Conservation (phyloP, 345 rosid genomes). For the Rhizophora apiculata region DNA sequence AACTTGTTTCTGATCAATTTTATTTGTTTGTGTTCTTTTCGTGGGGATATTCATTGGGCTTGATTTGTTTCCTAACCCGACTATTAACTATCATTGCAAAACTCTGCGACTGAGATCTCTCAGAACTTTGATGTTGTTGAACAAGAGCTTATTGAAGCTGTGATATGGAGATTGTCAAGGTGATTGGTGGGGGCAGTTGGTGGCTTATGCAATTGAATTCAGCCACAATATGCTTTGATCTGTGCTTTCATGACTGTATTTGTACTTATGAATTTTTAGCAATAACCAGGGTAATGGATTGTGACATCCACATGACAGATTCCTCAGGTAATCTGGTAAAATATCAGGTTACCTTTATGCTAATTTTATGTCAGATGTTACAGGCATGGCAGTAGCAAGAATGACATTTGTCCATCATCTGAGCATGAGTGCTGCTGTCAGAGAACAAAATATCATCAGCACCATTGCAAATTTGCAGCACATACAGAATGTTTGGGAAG, state of each 20-base stretch:
- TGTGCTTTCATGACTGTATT: not conserved
- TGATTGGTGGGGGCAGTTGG: not conserved
- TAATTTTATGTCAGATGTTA: constrained; percentile 6
- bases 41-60: not conserved
- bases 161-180: not conserved
- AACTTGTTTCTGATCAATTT: not conserved
- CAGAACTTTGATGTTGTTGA: not conserved
- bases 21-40: not conserved
- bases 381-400: constrained; percentile 32
- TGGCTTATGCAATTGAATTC: not conserved
- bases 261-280: not conserved
- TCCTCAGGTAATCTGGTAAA: not conserved
- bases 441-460: constrained; percentile 22
- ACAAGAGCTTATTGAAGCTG: not conserved
- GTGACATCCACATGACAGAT: not conserved
- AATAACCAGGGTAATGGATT: not conserved
- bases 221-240: not conserved
- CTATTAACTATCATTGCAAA: not conserved
- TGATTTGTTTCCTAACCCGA: too few relatives aligned
- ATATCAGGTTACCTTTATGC: not conserved
- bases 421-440: constrained; percentile 33
- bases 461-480: constrained; percentile 26
- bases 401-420: constrained; percentile 1
- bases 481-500: constrained; percentile 26
- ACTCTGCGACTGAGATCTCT: not conserved